Percentiles rank a stretch among this genome's conserved stretches.
Evolutionary conservation across 805 yeast species (phyloP).

Genomic region (Zygosaccharomyces gambellarensis): DNA sequence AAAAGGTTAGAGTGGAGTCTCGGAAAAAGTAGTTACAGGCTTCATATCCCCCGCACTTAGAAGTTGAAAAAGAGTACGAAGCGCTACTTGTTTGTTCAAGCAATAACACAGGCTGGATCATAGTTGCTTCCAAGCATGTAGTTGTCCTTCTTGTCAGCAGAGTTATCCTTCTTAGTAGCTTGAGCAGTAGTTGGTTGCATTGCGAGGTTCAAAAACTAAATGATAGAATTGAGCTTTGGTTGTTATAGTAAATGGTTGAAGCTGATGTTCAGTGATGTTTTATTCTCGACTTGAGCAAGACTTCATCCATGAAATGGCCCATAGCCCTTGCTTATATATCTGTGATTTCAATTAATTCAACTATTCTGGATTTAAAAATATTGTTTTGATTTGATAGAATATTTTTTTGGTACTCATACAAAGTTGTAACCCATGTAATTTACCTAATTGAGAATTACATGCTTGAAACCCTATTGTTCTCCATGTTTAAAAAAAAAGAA

Average conservation of each 20-base stretch:
- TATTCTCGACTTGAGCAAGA: not conserved
- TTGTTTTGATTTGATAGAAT: not conserved
- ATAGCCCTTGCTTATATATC: not conserved
- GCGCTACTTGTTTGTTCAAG: constrained; percentile 4
- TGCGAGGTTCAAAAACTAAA: not conserved
- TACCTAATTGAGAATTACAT: not conserved
- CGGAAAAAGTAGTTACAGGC: too few species aligned
- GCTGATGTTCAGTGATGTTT: not conserved
- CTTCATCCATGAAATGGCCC: not conserved
- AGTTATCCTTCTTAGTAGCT: constrained; percentile 25
- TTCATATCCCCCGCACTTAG: too few species aligned
- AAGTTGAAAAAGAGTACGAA: too few species aligned
- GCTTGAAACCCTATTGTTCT: constrained; percentile 1
- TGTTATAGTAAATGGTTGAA: not conserved
- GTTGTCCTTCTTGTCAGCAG: constrained; percentile 27
- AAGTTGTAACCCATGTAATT: not conserved
- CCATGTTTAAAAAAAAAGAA: not conserved
- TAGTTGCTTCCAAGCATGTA: constrained; percentile 22
- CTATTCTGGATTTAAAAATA: too few species aligned
- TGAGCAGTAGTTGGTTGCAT: constrained; percentile 30
- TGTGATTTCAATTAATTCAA: not conserved
- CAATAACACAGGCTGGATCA: constrained; percentile 27
- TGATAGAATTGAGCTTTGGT: not conserved
- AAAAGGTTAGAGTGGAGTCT: too few species aligned
- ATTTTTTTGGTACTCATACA: not conserved